Conservation (phyloP, 352 stramenopile genomes). For the Globisporangium spinosum region DNA sequence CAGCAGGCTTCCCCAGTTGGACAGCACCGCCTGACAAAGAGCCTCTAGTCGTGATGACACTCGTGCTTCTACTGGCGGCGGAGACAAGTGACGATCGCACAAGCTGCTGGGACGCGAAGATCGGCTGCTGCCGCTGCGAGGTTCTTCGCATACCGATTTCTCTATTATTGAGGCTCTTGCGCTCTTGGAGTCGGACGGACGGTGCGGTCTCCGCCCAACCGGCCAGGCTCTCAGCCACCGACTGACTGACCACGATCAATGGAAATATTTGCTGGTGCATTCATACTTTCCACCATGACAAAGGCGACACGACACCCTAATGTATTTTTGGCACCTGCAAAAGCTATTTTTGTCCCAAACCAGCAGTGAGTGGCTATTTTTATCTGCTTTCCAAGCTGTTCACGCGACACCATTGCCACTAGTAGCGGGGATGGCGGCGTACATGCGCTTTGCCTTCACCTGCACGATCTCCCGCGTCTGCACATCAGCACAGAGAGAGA, state of each 20-base stretch:
- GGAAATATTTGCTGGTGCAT: too few species aligned
- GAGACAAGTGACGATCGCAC: neutral
- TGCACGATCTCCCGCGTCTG: constrained; percentile 18
- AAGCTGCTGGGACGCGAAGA: neutral
- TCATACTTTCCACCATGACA: too few species aligned
- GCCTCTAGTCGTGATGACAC: neutral
- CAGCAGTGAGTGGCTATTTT: neutral
- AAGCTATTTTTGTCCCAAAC: neutral
- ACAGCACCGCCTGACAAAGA: neutral
- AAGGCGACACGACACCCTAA: too few species aligned
- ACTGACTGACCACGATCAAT: too few species aligned
- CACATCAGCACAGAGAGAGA: neutral
- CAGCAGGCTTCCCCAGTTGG: neutral
- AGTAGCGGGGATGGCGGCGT: constrained; percentile 1
- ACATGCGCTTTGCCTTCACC: constrained; percentile 12
- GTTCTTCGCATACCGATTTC: neutral
- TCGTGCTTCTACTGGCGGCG: neutral
- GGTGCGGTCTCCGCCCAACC: too few species aligned
- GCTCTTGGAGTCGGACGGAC: too few species aligned
- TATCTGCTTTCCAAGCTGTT: neutral
- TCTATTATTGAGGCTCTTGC: too few species aligned
- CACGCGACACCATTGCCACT: neutral
- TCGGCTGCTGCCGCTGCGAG: neutral
- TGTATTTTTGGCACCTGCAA: neutral
- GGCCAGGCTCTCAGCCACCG: too few species aligned